Evolutionary conservation across 306 rosid genomes (phyloP).

Genomic region (Gynostemma pentaphyllum): DNA sequence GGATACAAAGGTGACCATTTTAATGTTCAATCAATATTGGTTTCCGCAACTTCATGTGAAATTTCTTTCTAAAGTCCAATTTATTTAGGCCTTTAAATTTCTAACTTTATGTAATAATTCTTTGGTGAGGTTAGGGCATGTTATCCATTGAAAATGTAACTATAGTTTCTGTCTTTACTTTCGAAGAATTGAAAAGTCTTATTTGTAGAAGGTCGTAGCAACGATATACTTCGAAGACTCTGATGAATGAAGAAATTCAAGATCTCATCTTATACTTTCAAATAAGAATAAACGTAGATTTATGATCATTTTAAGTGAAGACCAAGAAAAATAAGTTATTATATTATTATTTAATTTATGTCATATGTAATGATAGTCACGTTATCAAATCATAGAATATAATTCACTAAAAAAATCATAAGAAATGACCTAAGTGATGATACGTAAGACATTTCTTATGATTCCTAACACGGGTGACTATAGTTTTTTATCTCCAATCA

Average conservation of each 20-base stretch:
- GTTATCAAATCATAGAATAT: too few species aligned
- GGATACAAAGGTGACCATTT: constrained; percentile 64
- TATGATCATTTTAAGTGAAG: too few species aligned
- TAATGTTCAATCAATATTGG: not conserved
- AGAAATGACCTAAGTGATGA: too few species aligned
- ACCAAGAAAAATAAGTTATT: too few species aligned
- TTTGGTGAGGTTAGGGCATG: constrained; percentile 65
- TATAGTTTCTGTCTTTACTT: constrained; percentile 46
- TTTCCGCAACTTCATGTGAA: not conserved
- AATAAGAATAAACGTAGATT: too few species aligned
- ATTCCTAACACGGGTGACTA: too few species aligned
- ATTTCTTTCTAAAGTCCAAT: not conserved
- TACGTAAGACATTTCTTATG: too few species aligned
- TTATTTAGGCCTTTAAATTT: not conserved
- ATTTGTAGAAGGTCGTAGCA: constrained; percentile 69
- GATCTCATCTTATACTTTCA: constrained; percentile 86
- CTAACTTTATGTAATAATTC: constrained; percentile 7
- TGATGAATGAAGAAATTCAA: constrained; percentile 85
- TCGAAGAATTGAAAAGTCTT: constrained; percentile 58
- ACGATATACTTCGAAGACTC: constrained; percentile 73
- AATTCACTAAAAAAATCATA: too few species aligned
- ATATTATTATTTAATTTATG: too few species aligned
- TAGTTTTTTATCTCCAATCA: too few species aligned
- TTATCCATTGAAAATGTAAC: constrained; percentile 73
- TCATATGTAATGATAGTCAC: too few species aligned